A percentile compares a stretch with the other conserved stretches of the same genome.
Evolutionary conservation across 371 early-diverging fungal species (phyloP).

Genomic region (Sporodiniella umbellata): DNA sequence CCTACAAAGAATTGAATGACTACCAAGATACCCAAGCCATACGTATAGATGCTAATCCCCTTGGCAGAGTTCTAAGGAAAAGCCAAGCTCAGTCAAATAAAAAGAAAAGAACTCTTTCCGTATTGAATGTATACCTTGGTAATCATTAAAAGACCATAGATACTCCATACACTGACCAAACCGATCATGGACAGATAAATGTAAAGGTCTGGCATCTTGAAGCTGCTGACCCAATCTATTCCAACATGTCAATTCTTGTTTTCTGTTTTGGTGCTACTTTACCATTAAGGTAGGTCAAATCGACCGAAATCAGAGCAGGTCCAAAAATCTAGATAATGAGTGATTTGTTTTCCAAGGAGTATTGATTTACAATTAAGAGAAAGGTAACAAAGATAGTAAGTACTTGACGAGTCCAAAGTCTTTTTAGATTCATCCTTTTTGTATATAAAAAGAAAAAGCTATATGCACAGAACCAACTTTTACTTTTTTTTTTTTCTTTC

Average conservation of each 20-base stretch:
- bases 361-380: background rate
- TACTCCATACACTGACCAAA: constrained; percentile 18
- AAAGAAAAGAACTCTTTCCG: background rate
- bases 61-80: constrained; percentile 11
- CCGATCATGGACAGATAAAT: constrained; percentile 18
- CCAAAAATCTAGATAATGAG: constrained; percentile 9
- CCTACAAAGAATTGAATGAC: constrained; percentile 14
- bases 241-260: background rate
- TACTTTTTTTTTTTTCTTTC: too few relatives aligned
- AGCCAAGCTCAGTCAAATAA: too few relatives aligned
- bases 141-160: constrained; percentile 10
- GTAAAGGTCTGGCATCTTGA: constrained; percentile 16
- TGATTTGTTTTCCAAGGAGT: too few relatives aligned
- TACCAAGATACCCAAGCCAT: constrained; percentile 5
- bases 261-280: background rate
- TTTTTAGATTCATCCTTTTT: background rate
- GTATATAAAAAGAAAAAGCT: background rate
- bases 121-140: constrained; percentile 5
- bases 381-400: background rate
- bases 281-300: constrained; percentile 13
- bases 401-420: background rate
- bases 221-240: constrained; percentile 17
- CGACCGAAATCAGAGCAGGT: constrained; percentile 11
- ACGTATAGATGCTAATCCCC: constrained; percentile 4
- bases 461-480: background rate